These are phyloP conservation scores for Santalum album DNA, from an alignment of 164 flowering plant genomes.

Conservation along the genomic window DNA sequence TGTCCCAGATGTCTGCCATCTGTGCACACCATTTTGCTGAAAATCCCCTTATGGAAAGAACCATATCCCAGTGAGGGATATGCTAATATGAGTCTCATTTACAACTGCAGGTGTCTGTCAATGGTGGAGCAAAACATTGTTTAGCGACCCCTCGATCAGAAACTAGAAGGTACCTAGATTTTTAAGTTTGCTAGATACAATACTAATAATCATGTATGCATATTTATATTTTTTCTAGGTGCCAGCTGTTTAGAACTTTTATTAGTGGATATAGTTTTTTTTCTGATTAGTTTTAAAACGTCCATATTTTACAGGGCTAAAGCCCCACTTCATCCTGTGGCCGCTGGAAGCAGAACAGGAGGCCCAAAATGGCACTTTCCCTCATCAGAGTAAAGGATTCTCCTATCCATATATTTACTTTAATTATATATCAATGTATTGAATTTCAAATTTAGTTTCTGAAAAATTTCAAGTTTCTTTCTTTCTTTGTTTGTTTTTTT, in stretches of 20 bases:
- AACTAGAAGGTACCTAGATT: slow-evolving; percentile 25
- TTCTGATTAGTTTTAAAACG: too few species aligned
- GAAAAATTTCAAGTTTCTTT: too few species aligned
- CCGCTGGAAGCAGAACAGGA: slow-evolving; percentile 25
- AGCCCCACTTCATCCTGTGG: slow-evolving; percentile 23
- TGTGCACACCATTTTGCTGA: neutral
- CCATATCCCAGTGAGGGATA: too few species aligned
- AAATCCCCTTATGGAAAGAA: neutral
- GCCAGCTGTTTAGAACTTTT: too few species aligned
- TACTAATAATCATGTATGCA: too few species aligned
- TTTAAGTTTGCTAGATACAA: neutral
- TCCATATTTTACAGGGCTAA: slow-evolving; percentile 17
- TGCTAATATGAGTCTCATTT: slow-evolving; percentile 2
- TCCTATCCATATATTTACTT: neutral
- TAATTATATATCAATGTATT: too few species aligned
- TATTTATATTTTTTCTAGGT: neutral
- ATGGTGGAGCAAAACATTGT: slow-evolving; percentile 14
- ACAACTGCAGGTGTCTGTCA: slow-evolving; percentile 22
- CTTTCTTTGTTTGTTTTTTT: too few species aligned
- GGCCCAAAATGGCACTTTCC: slow-evolving; percentile 40
- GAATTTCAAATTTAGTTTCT: too few species aligned
- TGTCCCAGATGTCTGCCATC: neutral
- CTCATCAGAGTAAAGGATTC: slow-evolving; percentile 31
- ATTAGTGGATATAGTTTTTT: neutral
- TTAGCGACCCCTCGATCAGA: slow-evolving; percentile 34